Evolutionary conservation across 2,329 filamentous ascomycete genomes (phyloP), one percentile per base, ranked within the genome.

Genomic region (Xylariaceae sp.): DNA sequence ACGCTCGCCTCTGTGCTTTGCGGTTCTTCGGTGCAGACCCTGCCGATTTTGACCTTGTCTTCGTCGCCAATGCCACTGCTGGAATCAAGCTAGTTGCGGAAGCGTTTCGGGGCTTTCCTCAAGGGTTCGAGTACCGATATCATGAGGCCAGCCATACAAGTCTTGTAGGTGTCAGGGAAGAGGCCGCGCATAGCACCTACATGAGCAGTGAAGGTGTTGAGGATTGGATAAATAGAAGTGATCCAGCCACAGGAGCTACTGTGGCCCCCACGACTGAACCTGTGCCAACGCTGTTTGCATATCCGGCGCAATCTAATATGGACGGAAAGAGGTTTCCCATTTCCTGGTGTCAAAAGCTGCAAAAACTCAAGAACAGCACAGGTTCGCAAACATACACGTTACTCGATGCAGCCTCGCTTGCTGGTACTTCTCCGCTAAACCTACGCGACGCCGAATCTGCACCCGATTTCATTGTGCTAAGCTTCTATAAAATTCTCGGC

Each of bases 401-500:
- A 22, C 72, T 96, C 9, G 92, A 99, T 68, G 91, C 89, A 10
- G 90, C 94, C 5, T 87, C 90, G 0, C 75, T 89, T 11, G 86
- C 84, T 10, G 85, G 90, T 7, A 96, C 91, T 0, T 82, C 87
- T 5, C 82, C 82, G 1, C 73, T 97, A 6, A 81, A 95, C 62
- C 72, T 97, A 2, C 75, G 81, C 48, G 71, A 87, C 57, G 59
- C 76, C 0, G 71, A 74, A 0, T 64, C 70, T 1, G 83, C 86
- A 0, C 88, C 92, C 1, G 92, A 97, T 66, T 97, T 97, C 58
- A 86, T 82, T 0, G 87, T 89, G 0, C 63, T 97, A 39, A 96
- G 91, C 67, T 83, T 97, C 56, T 95, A 96, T 72, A 99, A 97
- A 67, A 91, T 96, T n/a, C 97, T 97, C 66, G 92, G 94, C 1